Evolutionary conservation across 2,329 filamentous ascomycete genomes (phyloP), one percentile per base, ranked within the genome.

Genomic region (Ophiosphaerella herpotricha): DNA sequence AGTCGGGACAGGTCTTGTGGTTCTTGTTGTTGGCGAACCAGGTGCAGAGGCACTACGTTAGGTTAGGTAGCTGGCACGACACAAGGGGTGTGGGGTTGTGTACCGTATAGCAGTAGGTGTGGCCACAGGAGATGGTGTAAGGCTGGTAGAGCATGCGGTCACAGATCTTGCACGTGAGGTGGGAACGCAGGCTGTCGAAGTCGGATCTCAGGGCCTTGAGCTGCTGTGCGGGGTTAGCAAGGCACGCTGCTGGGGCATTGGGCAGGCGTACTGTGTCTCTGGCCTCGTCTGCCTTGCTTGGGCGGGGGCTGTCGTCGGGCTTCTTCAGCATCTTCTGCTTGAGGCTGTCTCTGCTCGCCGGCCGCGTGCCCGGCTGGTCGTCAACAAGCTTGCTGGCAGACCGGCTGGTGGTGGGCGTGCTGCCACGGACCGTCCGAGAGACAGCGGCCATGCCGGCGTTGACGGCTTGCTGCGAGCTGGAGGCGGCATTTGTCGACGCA

Each of bases 81-180:
- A 62, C 72, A 14, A 14, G 24, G 16, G 7, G 29, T 29, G 38
- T 23, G 21, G 26, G 14, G 12, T 38, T 7, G 72, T 80, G 69
- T 57, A 84, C 82, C 38, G 81, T 83, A 66, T 89, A 89, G 74
- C 86, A 89, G 71, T 87, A 89, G 6, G 86, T 88, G 68, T 89
- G 86, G 3, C 86, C 86, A 61, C 86, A 89, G 6, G 78, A 78
- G 44, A 88, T 78, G 14, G 83, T 86, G 71, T 84, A 89, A 2
- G 86, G 86, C 69, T 89, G 85, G 71, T 88, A 88, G 42, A 89
- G 78, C 41, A 86, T 80, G 47, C 83, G 80, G 58, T 87, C 82
- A 71, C 86, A 89, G 55, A 89, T 85, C 56, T 85, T 85, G 74
- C 86, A 89, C 49, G 84, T 85, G 60, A 87, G 75, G 29, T 86